Conservation (phyloP, 495 filamentous ascomycete species). For the Hypoxylon lenormandii region DNA sequence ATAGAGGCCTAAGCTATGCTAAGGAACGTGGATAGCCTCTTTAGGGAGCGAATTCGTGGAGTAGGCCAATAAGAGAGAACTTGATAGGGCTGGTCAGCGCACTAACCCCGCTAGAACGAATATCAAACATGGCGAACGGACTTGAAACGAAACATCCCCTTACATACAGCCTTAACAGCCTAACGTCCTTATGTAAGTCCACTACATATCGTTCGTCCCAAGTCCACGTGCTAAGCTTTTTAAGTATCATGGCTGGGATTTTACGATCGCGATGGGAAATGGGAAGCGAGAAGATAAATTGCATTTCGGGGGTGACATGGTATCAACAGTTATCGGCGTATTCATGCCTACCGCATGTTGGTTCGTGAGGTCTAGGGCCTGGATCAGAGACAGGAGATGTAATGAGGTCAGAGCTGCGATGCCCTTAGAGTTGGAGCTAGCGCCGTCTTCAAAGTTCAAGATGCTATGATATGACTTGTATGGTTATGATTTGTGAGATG, state of each 20-base stretch:
- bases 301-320: background rate
- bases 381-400: background rate
- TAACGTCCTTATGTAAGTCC: slow-evolving; percentile 9
- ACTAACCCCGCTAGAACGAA: slow-evolving; percentile 19
- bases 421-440: background rate
- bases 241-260: background rate
- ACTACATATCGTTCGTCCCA: slow-evolving; percentile 9
- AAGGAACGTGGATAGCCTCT: background rate
- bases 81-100: background rate
- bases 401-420: background rate
- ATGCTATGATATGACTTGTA: too few species aligned
- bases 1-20: background rate
- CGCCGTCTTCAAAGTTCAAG: too few species aligned
- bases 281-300: background rate
- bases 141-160: slow-evolving; percentile 30
- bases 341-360: background rate
- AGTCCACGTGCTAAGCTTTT: background rate
- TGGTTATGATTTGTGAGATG: too few species aligned
- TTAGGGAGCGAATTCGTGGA: background rate
- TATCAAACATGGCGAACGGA: slow-evolving; percentile 22
- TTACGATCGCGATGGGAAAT: background rate
- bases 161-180: background rate
- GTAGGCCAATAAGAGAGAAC: slow-evolving; percentile 4
- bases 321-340: background rate
- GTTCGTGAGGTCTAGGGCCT: background rate